A percentile compares a stretch with the other conserved stretches of the same genome.
Evolutionary conservation across 306 rosid genomes (phyloP).

Genomic region (Lotus japonicus): DNA sequence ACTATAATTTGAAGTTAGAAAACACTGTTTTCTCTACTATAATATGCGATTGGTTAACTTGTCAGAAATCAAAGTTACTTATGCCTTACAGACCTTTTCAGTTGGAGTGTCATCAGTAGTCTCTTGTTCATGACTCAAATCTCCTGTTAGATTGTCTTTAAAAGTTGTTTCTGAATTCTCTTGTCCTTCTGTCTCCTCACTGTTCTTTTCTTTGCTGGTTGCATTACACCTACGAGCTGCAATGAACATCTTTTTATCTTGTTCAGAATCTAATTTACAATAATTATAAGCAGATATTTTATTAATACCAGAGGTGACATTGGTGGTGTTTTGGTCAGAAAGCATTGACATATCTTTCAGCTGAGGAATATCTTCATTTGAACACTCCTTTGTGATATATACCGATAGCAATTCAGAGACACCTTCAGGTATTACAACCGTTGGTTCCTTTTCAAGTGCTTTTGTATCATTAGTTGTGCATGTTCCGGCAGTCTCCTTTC

Average conservation of each 20-base stretch:
- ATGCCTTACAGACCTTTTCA: not conserved
- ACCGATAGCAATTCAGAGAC: not conserved
- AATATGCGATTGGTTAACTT: not conserved
- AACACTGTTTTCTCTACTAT: not conserved
- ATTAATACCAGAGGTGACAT: not conserved
- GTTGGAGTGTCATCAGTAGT: not conserved
- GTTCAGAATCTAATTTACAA: not conserved
- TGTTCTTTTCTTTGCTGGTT: not conserved
- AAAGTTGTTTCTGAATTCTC: not conserved
- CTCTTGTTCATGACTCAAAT: not conserved
- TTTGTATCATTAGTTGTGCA: not conserved
- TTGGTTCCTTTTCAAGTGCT: not conserved
- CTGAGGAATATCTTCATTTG: not conserved
- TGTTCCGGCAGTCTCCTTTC: not conserved
- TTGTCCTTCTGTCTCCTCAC: not conserved
- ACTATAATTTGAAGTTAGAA: not conserved
- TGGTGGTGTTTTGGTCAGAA: not conserved
- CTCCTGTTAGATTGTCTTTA: not conserved
- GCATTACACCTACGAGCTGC: not conserved
- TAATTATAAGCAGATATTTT: not conserved
- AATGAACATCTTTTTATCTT: not conserved
- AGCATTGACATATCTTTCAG: not conserved
- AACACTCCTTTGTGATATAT: not conserved
- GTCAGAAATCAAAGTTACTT: not conserved
- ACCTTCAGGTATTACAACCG: not conserved